Evolutionary conservation across 2,329 filamentous ascomycete genomes (phyloP).

Genomic region (Ophiosphaerella korrae): DNA sequence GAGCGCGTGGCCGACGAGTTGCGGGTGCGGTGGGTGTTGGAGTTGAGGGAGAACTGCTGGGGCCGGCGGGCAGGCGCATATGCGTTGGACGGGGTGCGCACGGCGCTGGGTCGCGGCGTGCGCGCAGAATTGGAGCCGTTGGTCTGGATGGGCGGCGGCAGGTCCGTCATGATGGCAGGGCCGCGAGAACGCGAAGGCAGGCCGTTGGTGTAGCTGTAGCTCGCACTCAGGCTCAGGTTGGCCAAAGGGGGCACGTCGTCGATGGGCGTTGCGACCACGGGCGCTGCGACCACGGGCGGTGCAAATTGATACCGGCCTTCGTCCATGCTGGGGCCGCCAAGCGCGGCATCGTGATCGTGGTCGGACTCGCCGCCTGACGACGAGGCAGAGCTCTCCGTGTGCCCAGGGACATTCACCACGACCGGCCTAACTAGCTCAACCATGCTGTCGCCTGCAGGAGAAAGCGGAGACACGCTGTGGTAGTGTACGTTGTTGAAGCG

Average conservation of each 20-base stretch:
- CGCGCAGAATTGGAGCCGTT: slow-evolving; percentile 29
- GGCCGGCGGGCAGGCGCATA: slow-evolving; percentile 57
- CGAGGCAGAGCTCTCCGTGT: slow-evolving; percentile 50
- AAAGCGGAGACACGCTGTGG: slow-evolving; percentile 19
- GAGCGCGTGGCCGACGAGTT: slow-evolving; percentile 62
- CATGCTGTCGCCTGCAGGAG: slow-evolving; percentile 16
- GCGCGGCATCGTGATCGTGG: slow-evolving; percentile 50
- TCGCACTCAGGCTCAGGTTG: slow-evolving; percentile 10
- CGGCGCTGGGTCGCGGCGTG: slow-evolving; percentile 48
- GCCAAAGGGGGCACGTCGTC: slow-evolving; percentile 43
- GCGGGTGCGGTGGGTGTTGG: slow-evolving; percentile 55
- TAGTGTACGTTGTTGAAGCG: slow-evolving; percentile 30
- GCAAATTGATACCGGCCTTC: slow-evolving; percentile 47
- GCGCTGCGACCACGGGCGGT: slow-evolving; percentile 44
- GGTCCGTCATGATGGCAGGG: slow-evolving; percentile 32
- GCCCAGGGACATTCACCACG: slow-evolving; percentile 36
- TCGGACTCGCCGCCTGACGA: slow-evolving; percentile 53
- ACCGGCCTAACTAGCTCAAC: slow-evolving; percentile 37
- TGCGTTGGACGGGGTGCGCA: slow-evolving; percentile 55
- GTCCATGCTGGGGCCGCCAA: slow-evolving; percentile 50
- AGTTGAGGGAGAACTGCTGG: slow-evolving; percentile 54
- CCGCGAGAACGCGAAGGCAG: slow-evolving; percentile 28
- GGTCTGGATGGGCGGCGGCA: slow-evolving; percentile 34
- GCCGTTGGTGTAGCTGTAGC: slow-evolving; percentile 30
- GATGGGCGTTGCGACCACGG: slow-evolving; percentile 38